These are phyloP conservation scores for Hypoxylon sp. DNA, from an alignment of 2,329 filamentous ascomycete genomes.

Conservation along the genomic window DNA sequence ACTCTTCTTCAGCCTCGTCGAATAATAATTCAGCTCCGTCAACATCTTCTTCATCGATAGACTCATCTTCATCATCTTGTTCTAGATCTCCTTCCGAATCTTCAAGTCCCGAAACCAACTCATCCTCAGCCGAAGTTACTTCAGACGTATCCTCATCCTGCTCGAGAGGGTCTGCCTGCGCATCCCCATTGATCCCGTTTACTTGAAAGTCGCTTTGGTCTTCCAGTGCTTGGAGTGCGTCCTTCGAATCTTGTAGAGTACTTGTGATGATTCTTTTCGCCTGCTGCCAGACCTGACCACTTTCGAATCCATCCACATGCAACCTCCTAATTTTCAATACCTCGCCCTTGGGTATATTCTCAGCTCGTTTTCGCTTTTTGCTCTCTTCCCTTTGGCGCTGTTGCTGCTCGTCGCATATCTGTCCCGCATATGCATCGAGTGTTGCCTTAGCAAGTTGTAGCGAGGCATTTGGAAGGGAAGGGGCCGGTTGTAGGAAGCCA, in stretches of 20 bases:
- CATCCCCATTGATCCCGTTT: constrained; percentile 54
- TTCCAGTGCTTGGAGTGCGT: constrained; percentile 62
- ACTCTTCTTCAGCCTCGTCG: constrained; percentile 47
- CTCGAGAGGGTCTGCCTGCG: constrained; percentile 51
- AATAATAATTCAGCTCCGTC: constrained; percentile 43
- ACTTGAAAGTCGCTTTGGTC: constrained; percentile 67
- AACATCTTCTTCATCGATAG: constrained; percentile 48
- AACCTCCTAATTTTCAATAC: constrained; percentile 83
- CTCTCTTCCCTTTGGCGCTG: constrained; percentile 73
- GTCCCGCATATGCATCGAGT: constrained; percentile 80
- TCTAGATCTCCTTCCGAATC: constrained; percentile 51
- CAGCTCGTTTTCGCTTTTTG: constrained; percentile 79
- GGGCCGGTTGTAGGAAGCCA: constrained; percentile 79
- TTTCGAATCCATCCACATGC: constrained; percentile 87
- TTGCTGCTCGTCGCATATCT: constrained; percentile 78
- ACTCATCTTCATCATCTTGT: constrained; percentile 51
- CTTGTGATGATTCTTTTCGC: constrained; percentile 80
- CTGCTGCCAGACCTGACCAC: constrained; percentile 94
- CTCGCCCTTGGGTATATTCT: constrained; percentile 59
- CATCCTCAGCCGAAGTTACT: constrained; percentile 42
- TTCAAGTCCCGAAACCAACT: constrained; percentile 47
- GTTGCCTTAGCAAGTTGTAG: constrained; percentile 82
- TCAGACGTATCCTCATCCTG: constrained; percentile 54
- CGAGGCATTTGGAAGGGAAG: constrained; percentile 74
- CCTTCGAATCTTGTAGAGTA: constrained; percentile 62